A percentile compares a stretch with the other conserved stretches of the same genome.
Conservation (phyloP, 257 asterid species). For the Solanum medicagineum region DNA sequence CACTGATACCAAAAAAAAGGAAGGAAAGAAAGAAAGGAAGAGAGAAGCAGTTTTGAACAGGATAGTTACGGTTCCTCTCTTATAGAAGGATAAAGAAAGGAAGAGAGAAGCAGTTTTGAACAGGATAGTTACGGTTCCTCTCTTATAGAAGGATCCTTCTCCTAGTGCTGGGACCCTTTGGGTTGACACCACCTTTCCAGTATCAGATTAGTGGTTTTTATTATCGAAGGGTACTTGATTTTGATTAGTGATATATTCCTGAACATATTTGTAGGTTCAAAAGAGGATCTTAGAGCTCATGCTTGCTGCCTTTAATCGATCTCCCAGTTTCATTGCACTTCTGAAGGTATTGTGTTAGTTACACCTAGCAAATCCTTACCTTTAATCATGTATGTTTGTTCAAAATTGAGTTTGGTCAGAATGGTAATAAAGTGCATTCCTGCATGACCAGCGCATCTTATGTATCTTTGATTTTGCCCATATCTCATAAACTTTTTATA, state of each 20-base stretch:
- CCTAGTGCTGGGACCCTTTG: neutral
- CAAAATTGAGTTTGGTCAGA: neutral
- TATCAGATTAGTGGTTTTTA: neutral
- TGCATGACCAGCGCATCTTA: neutral
- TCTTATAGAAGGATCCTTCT: neutral
- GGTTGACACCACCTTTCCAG: neutral
- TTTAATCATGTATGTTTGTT: neutral
- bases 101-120: neutral
- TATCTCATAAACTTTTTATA: neutral
- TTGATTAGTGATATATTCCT: conserved; percentile 1
- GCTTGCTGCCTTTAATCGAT: conserved; percentile 70
- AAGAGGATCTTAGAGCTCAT: conserved; percentile 79
- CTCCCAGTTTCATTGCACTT: conserved; percentile 77
- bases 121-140: neutral
- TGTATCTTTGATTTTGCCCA: neutral
- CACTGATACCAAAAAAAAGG: neutral
- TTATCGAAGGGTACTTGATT: neutral
- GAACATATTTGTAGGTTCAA: conserved; percentile 45
- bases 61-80: neutral
- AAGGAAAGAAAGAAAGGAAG: neutral
- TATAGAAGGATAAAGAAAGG: neutral
- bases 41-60: neutral
- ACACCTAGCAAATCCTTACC: neutral
- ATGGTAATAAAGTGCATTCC: neutral
- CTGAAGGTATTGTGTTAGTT: conserved; percentile 48